Conservation (phyloP, 495 filamentous ascomycete genomes). For the Astrocystis sublimbata region DNA sequence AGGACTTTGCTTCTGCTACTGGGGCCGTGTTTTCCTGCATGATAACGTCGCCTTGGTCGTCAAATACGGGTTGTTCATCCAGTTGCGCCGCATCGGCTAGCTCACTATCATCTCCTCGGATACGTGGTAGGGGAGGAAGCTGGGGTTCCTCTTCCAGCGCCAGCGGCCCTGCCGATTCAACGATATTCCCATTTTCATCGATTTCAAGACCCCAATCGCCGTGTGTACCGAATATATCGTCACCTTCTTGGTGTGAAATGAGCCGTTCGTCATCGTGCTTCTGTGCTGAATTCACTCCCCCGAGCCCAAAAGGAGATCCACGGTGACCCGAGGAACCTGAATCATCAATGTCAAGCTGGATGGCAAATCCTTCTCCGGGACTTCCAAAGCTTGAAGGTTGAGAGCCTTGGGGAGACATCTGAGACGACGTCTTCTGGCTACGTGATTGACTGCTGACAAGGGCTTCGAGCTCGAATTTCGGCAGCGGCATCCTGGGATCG, state of each 20-base stretch:
- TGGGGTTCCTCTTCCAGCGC: conserved; percentile 35
- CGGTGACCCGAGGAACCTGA: conserved; percentile 18
- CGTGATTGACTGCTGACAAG: conserved; percentile 33
- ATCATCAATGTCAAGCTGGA: conserved; percentile 23
- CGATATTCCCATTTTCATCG: conserved; percentile 43
- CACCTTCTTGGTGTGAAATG: conserved; percentile 30
- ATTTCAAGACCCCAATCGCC: conserved; percentile 46
- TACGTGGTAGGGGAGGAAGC: conserved; percentile 35
- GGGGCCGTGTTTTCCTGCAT: conserved; percentile 37
- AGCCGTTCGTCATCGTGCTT: conserved; percentile 26
- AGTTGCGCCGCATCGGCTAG: conserved; percentile 11
- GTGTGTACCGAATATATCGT: conserved; percentile 25
- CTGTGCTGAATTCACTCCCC: conserved; percentile 26
- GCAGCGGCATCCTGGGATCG: conserved; percentile 64
- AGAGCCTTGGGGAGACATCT: conserved; percentile 36
- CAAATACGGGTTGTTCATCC: conserved; percentile 17
- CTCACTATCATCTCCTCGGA: conserved; percentile 15
- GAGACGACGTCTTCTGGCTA: conserved; percentile 51
- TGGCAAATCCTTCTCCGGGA: conserved; percentile 15
- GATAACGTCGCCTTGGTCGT: conserved; percentile 26
- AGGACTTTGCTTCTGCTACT: conserved; percentile 34
- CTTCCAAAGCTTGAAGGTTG: conserved; percentile 17
- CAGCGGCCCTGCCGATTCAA: conserved; percentile 25
- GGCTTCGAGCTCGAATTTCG: conserved; percentile 57
- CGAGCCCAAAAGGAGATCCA: conserved; percentile 25